Conservation (phyloP, 805 yeast genomes). For the Candida tibetensis region DNA sequence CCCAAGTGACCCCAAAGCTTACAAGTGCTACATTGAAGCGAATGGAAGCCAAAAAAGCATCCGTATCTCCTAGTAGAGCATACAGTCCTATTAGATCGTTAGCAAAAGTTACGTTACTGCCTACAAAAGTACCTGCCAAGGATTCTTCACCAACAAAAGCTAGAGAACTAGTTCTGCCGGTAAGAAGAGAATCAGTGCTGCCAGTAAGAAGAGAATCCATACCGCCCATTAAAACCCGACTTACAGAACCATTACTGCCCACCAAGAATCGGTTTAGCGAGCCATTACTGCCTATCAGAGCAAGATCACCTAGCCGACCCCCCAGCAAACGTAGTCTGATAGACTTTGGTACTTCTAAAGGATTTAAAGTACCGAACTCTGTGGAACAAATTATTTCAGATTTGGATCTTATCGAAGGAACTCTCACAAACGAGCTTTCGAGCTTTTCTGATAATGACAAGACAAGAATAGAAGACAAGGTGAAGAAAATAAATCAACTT, state of each 20-base stretch:
- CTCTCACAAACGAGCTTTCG: background rate
- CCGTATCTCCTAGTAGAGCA: constrained; percentile 6
- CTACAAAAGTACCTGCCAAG: constrained; percentile 8
- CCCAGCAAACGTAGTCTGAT: constrained; percentile 6
- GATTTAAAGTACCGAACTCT: background rate
- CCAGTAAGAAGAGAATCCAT: background rate
- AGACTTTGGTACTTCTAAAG: constrained; percentile 1
- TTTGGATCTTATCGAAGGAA: background rate
- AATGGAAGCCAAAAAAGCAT: constrained; percentile 25
- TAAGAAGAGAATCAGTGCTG: background rate
- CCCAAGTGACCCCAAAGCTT: constrained; percentile 19
- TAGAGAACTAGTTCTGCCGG: background rate
- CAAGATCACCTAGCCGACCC: constrained; percentile 6
- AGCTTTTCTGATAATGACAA: constrained; percentile 11
- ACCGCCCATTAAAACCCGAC: background rate
- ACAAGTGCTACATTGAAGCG: constrained; percentile 34
- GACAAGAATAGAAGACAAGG: constrained; percentile 10
- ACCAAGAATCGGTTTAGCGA: background rate
- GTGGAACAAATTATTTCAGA: background rate
- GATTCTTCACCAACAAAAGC: background rate
- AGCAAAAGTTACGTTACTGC: constrained; percentile 13
- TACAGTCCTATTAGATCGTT: constrained; percentile 6
- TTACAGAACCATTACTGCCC: constrained; percentile 2
- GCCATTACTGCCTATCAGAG: constrained; percentile 5
- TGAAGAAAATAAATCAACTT: background rate